Base-by-base conservation (phyloP, 2,329 filamentous ascomycete species). In the Tolypocladium pustulatum region DNA sequence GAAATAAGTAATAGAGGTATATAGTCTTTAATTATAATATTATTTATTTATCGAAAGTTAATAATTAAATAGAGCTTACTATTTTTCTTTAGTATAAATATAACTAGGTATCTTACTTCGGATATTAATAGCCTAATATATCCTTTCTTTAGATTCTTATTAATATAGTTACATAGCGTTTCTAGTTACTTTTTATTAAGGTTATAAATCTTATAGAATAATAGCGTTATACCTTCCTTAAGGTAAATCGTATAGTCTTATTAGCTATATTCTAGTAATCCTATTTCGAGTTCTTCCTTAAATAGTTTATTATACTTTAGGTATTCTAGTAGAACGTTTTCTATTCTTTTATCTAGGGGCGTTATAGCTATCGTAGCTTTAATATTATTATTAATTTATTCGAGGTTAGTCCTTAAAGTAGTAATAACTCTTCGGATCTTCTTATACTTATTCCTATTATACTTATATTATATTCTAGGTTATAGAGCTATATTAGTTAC, bases 41-140 rank as follows among this genome's bases (percentile, higher is more conserved):
- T 56, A 56, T 69, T 70, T 17, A 71, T 49, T 17, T 17, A 43
- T 53, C 41, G 32, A 55, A 68, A 70, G 57, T 70, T 57, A 22
- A 69, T 57, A 61, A 58, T 62, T 40, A 69, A 41, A 7, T 54
- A 53, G 25, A 68, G 60, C 40, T 57, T 60, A 1, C 54, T 41
- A 54, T 65, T 60, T 40, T 62, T 61, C 37, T 66, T 65, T 36
- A 37, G 22, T 43, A 63, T 57, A 55, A 40, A 40, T 40, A 40
- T 40, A 40, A 40, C 17, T 40, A 40, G 38, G 9, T 40, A 40
- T 20, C 38, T n/a, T 5, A 6, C 38, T 40, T 40, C n/a, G n/a
- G 17, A 63, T 65, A 58, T 62, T 43, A 36, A 59, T 59, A 54
- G n/a, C 22, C 10, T 32, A 34, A 56, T 30, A 22, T 32, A 61